Base-by-base conservation (phyloP, 768 basidiomycete species). In the Amyloporia xantha region DNA sequence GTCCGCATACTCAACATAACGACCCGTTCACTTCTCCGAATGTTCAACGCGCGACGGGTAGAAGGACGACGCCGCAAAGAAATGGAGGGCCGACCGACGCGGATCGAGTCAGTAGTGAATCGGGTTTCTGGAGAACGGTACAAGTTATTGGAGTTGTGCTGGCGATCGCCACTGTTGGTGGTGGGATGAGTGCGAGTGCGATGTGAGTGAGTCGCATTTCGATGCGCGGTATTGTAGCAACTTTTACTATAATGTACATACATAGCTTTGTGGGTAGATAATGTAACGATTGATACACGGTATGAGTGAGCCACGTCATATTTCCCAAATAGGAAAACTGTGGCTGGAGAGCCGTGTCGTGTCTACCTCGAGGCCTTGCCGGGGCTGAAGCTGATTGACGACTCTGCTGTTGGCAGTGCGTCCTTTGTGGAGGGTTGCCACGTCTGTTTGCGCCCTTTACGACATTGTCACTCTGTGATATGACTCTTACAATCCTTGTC, bases 401-500 rank as follows among this genome's bases (percentile, higher is more conserved):
- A n/a, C n/a, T n/a, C n/a, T n/a, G n/a, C n/a, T n/a, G n/a, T n/a
- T n/a, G n/a, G n/a, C n/a, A n/a, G n/a, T n/a, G n/a, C n/a, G n/a
- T n/a, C n/a, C n/a, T n/a, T n/a, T n/a, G n/a, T n/a, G n/a, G n/a
- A n/a, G n/a, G n/a, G n/a, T n/a, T n/a, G 48, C 48, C 17, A 17
- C 46, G 46, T 49, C 49, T 41, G 26, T 44, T 7, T 50, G 25
- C 26, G n/a, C n/a, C n/a, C n/a, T n/a, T n/a, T n/a, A n/a, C n/a
- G n/a, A n/a, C n/a, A n/a, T n/a, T n/a, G n/a, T n/a, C 30, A 33
- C 30, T 7, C 15, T 33, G 7, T 33, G 40, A 43, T 37, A 74
- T 74, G 71, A 62, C 68, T 20, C 59, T 70, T 20, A 60, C 62
- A 48, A 55, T 73, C 30, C 60, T 75, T 44, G 67, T 63, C 41